Evolutionary conservation across 2,329 filamentous ascomycete species (phyloP), one percentile per base, ranked within the genome.

Genomic region (Arthrinium puccinioides): DNA sequence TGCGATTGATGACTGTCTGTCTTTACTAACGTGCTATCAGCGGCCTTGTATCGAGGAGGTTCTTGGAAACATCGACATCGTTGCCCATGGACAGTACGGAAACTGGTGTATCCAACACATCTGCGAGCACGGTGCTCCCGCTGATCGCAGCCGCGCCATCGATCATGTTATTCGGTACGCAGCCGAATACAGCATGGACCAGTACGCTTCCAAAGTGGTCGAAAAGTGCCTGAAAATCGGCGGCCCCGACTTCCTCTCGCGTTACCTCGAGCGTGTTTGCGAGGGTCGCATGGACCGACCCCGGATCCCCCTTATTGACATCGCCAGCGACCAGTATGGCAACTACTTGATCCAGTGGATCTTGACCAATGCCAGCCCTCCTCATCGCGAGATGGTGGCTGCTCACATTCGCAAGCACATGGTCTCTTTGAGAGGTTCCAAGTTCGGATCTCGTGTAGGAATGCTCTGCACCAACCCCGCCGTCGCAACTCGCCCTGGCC

Each of bases 81-180:
- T 98, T 54, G 86, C 92, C 41, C 90, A 96, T 59, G 92, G 92
- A 19, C 92, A 98, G 59, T 98, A 98, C 57, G 92, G 92, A 39
- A 98, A 98, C 60, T 98, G 92, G 92, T 98, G 92, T 67, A 97
- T 98, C 53, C 92, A 98, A 65, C 92, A 98, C 63, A 88, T 98
- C 52, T 98, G 92, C 63, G 92, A 98, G 62, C 92, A 98, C 57
- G 90, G 94, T 35, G 84, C 84, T 40, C 84, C 89, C 21, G 81
- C 83, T 27, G 94, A 98, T 62, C 89, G 90, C 52, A 90, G 84
- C 62, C 84, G 89, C 49, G 92, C 94, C 30, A 83, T 96, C 53
- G 90, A 98, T 50, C 90, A 97, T 60, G 90, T 98, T 54, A 84
- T 98, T 48, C 83, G 83, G 45, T 94, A 87, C 62, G 87, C 89